Conservation (phyloP, 2,329 filamentous ascomycete genomes). For the Ophiostoma sp. region DNA sequence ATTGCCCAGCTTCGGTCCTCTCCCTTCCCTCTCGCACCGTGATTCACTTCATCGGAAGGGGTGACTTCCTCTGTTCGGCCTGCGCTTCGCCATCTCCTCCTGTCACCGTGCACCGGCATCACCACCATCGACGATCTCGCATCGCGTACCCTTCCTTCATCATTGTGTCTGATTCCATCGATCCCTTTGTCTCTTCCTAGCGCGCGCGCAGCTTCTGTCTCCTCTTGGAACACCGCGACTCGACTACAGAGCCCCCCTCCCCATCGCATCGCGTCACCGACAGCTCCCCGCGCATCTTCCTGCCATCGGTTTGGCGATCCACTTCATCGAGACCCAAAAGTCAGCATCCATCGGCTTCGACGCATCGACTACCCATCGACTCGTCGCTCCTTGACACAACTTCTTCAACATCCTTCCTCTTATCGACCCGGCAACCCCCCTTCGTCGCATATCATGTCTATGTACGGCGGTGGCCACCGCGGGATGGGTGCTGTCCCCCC, state of each 20-base stretch:
- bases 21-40: neutral
- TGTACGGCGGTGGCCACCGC: slow-evolving; percentile 78
- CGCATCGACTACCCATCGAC: neutral
- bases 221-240: neutral
- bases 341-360: slow-evolving; percentile 1
- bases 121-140: neutral
- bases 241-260: neutral
- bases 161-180: neutral
- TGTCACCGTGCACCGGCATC: neutral
- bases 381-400: neutral
- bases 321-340: neutral
- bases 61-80: neutral
- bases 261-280: slow-evolving; percentile 9
- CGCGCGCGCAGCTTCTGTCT: neutral
- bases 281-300: slow-evolving; percentile 7
- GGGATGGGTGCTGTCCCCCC: slow-evolving; percentile 67
- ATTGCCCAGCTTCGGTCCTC: neutral
- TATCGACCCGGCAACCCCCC: neutral
- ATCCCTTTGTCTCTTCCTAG: neutral
- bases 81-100: neutral
- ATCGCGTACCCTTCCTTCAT: neutral
- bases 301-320: slow-evolving; percentile 1
- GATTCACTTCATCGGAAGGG: slow-evolving; percentile 14
- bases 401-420: neutral
- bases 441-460: slow-evolving; percentile 48